Evolutionary conservation across 2,329 filamentous ascomycete genomes (phyloP), one percentile per base, ranked within the genome.

Genomic region (Fusarium agapanthi): DNA sequence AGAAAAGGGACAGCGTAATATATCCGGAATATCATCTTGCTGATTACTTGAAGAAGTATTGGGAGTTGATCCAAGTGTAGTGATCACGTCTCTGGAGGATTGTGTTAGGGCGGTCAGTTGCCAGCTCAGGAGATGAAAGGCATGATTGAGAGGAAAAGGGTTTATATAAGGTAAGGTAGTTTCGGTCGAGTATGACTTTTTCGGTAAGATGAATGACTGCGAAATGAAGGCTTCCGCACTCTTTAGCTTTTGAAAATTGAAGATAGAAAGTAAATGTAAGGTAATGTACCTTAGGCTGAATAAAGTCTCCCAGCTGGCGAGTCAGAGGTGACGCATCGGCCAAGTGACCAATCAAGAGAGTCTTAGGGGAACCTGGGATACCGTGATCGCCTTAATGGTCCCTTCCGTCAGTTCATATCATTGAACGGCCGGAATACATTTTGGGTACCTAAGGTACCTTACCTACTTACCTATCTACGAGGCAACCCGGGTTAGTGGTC

Each of bases 271-370:
- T 50, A 62, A 50, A 67, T 28, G 44, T 16, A 30, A 58, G 43
- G 40, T 22, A 56, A 24, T 20, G 43, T 7, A n/a, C n/a, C n/a
- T n/a, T n/a, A 64, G 22, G 22, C 40, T 24, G 47, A 32, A 43
- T 59, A 45, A 67, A 58, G 61, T 35, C 50, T 62, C 64, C 61
- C 61, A 71, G 55, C 63, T 43, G 57, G 56, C 71, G 69, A 75
- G 75, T 75, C 72, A 76, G 64, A 73, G 74, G 71, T 77, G 76
- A 77, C 76, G 69, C 76, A 77, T 77, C 76, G 69, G 73, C 65
- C 56, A 72, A 57, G 44, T 41, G 48, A 34, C 76, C 76, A 77
- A 77, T 77, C 76, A 77, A 28, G 50, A 43, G 45, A 62, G 53
- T 13, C 47, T 53, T 38, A 60, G 54, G 38, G 66, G 63, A 73